These are phyloP conservation scores for Allium cepa DNA, from an alignment of 106 monocot genomes.

Conservation along the genomic window DNA sequence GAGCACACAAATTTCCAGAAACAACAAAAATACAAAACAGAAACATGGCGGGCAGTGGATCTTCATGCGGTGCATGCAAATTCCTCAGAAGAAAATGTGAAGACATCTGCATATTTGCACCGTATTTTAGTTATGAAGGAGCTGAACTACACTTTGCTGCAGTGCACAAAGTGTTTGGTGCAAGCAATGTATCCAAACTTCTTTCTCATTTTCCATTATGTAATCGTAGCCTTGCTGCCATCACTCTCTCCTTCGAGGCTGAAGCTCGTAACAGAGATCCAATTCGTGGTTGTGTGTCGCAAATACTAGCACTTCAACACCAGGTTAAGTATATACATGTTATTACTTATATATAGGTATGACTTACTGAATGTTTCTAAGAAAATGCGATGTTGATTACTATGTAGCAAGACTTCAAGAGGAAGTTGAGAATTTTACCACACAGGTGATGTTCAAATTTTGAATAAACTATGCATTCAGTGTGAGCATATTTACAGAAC, in stretches of 20 bases:
- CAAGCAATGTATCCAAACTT: too few species aligned
- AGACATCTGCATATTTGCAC: constrained; percentile 15
- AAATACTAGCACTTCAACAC: too few species aligned
- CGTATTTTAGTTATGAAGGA: constrained; percentile 13
- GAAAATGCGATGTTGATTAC: not conserved
- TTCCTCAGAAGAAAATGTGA: too few species aligned
- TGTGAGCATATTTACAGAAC: too few species aligned
- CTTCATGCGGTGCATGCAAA: too few species aligned
- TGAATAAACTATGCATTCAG: too few species aligned
- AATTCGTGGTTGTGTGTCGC: too few species aligned
- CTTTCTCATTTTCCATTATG: too few species aligned
- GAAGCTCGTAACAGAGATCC: constrained; percentile 12
- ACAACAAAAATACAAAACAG: not conserved
- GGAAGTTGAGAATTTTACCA: not conserved
- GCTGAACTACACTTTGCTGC: constrained; percentile 16
- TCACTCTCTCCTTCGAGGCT: constrained; percentile 15
- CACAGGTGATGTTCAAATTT: not conserved
- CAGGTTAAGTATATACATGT: too few species aligned
- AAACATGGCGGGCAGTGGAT: constrained; percentile 1
- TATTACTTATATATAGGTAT: too few species aligned
- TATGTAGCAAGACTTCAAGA: not conserved
- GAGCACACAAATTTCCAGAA: not conserved
- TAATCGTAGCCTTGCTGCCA: constrained; percentile 8
- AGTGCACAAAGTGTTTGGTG: constrained; percentile 19
- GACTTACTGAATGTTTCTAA: too few species aligned